phyloP scores from a whole-genome alignment of 129 eudicot species.

The Chrysanthemum makinoi region DNA sequence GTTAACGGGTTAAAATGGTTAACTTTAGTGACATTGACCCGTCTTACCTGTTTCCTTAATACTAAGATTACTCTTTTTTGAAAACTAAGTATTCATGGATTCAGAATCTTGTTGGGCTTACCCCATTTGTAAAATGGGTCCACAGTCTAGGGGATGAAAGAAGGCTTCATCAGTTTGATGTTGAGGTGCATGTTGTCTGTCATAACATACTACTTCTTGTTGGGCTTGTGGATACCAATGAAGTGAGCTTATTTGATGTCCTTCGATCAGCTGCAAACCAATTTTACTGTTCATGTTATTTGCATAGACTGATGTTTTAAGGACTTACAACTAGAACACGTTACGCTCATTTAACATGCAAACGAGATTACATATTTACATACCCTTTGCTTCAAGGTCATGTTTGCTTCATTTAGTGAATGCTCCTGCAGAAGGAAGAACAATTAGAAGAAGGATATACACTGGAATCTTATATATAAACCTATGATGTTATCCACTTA shows the following conservation, averaged over 20 bases:
- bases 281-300: not conserved
- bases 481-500: not conserved
- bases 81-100: not conserved
- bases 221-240: slow-evolving; percentile 72
- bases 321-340: not conserved
- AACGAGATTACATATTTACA: slow-evolving; percentile 1
- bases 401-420: slow-evolving; percentile 83
- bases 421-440: slow-evolving; percentile 51
- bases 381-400: slow-evolving; percentile 81
- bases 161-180: slow-evolving; percentile 66
- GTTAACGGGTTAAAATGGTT: not conserved
- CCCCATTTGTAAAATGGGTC: slow-evolving; percentile 96
- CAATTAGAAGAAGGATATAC: not conserved
- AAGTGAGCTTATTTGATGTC: slow-evolving; percentile 44
- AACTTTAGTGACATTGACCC: not conserved
- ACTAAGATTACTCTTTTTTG: too few relatives aligned
- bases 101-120: slow-evolving; percentile 25
- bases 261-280: slow-evolving; percentile 75
- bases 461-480: not conserved
- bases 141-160: slow-evolving; percentile 84
- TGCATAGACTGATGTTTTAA: not conserved
- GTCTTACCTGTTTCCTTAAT: not conserved
- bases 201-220: slow-evolving; percentile 64
- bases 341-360: not conserved
- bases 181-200: slow-evolving; percentile 51